phyloP scores from a whole-genome alignment of 129 eudicot genomes.

The Escallonia herrerae region DNA sequence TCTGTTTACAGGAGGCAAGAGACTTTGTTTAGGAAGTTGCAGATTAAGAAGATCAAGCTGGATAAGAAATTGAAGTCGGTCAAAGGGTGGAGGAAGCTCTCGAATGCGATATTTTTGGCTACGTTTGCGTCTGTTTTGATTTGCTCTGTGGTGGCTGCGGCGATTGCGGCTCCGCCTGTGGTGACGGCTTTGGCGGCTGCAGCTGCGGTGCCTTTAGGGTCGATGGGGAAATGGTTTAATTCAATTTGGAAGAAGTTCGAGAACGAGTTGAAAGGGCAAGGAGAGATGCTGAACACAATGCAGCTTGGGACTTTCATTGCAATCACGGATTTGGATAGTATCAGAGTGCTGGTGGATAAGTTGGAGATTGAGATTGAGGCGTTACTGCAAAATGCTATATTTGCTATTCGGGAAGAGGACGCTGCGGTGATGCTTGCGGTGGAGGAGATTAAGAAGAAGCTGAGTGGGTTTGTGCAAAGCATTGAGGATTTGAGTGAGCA shows the following conservation, averaged over 20 bases:
- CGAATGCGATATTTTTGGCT: conserved; percentile 51
- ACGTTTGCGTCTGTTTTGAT: conserved; percentile 61
- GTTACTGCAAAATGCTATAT: conserved; percentile 46
- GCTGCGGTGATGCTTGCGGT: conserved; percentile 49
- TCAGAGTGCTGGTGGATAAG: conserved; percentile 42
- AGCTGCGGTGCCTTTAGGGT: conserved; percentile 70
- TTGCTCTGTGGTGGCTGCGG: conserved; percentile 77
- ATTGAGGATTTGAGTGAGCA: conserved; percentile 57
- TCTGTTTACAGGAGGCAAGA: conserved; percentile 38
- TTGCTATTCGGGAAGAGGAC: conserved; percentile 47
- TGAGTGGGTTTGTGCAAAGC: conserved; percentile 40
- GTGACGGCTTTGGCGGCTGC: conserved; percentile 75
- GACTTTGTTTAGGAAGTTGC: conserved; percentile 42
- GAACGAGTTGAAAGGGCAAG: conserved; percentile 41
- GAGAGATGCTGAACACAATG: conserved; percentile 49
- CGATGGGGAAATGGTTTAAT: conserved; percentile 78
- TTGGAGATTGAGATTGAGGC: conserved; percentile 57
- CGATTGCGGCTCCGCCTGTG: conserved; percentile 66
- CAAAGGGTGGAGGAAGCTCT: conserved; percentile 53
- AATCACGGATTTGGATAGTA: conserved; percentile 55
- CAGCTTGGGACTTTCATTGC: conserved; percentile 50
- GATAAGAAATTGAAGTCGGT: conserved; percentile 43
- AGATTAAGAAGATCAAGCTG: conserved; percentile 32
- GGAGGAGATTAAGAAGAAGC: conserved; percentile 53
- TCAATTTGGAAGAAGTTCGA: conserved; percentile 68